These are phyloP conservation scores for Rhodosporidiobolus sp. DNA, from an alignment of 768 basidiomycete species.

Conservation along the genomic window DNA sequence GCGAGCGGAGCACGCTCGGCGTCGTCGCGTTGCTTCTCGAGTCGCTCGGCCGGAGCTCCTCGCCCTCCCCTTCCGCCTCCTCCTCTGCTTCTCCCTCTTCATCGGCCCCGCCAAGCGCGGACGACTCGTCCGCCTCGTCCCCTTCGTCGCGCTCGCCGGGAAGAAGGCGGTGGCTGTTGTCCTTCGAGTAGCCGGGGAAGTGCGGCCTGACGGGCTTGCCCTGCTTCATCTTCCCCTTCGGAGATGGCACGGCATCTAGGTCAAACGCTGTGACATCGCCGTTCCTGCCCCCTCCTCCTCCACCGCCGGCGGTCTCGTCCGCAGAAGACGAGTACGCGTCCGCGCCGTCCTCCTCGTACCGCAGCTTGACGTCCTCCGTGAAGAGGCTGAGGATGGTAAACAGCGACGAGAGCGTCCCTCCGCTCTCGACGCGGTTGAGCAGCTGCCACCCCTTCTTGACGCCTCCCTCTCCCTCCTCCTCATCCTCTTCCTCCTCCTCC, in stretches of 20 bases:
- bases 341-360: slow-evolving; percentile 69
- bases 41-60: not conserved
- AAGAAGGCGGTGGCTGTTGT: too few relatives aligned
- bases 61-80: slow-evolving; percentile 2
- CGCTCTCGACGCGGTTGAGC: slow-evolving; percentile 91
- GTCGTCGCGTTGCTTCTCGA: slow-evolving; percentile 6
- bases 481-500: slow-evolving; percentile 57
- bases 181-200: not conserved
- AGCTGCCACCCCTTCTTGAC: slow-evolving; percentile 94
- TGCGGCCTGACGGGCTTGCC: not conserved
- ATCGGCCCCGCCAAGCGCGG: not conserved
- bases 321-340: not conserved
- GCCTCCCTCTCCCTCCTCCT: slow-evolving; percentile 87
- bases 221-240: not conserved
- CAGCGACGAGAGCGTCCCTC: slow-evolving; percentile 89
- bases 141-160: not conserved
- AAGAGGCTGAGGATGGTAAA: slow-evolving; percentile 96
- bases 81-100: not conserved
- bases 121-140: not conserved
- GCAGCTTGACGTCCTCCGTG: slow-evolving; percentile 67
- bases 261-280: slow-evolving; percentile 30
- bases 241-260: slow-evolving; percentile 12
- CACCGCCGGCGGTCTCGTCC: too few relatives aligned
- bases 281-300: not conserved
- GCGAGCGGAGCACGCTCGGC: not conserved